Base-by-base conservation (phyloP, 2,329 filamentous ascomycete species). In the Pseudogymnoascus sp. region DNA sequence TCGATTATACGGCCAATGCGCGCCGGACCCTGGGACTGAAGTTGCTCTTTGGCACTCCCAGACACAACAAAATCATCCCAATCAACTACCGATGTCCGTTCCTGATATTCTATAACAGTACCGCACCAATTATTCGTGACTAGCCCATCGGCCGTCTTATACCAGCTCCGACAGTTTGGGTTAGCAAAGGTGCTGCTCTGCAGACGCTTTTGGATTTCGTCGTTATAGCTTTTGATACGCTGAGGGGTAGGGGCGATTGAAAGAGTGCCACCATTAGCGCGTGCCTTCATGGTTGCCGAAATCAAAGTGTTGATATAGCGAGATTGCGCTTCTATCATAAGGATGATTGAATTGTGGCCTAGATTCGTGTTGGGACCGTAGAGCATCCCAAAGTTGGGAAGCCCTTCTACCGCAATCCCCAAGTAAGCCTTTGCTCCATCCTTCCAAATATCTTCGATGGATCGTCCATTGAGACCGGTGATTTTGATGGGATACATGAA, bases 391-490 rank as follows among this genome's bases (percentile, higher is more conserved):
- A 70, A 71, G 39, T 71, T 70, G 65, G 67, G 41, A 6, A 70
- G 38, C 5, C 19, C 19, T 7, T 64, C 61, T 0, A 69, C 66
- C 5, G 66, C 68, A 12, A 69, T 66, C 8, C 68, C 67, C 6
- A 64, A 58, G 42, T 67, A 68, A 8, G 68, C 67, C 36, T 41
- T 23, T 0, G 82, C 79, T 11, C 82, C 82, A 3, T 74, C 70
- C n/a, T 72, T 69, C 84, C 83, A 86, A n/a, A 84, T 75, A 8
- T 81, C 75, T 0, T 72, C 68, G 23, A 60, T 19, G 7, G 28
- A 23, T 35, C 38, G 19, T 45, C 35, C 16, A 60, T 16, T 11
- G 55, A 14, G 16, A 23, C 52, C 52, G 11, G 25, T 58, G 6
- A 58, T n/a, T 25, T 58, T 30, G 23, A 58, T 58, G 5, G 52